Base-by-base conservation (phyloP, 768 basidiomycete genomes). In the Fomitopsis serialis region DNA sequence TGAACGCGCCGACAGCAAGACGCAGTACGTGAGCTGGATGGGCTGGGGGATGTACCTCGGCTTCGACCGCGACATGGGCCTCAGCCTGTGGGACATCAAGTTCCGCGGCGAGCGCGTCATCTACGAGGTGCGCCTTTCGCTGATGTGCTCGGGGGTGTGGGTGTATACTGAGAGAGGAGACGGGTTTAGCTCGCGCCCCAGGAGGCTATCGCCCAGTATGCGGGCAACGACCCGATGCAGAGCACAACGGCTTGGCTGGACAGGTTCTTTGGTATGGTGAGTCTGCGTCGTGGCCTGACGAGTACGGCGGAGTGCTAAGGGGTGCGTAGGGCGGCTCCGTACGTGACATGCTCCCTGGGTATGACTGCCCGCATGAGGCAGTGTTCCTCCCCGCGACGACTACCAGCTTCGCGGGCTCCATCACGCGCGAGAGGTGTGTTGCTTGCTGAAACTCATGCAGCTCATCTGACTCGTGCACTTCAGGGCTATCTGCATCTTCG, bases 41-140 rank as follows among this genome's bases (percentile, higher is more conserved):
- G 81, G 81, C 2, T 85, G 82, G 81, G 71, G 74, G 0, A 51
- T 84, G 65, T 84, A 78, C 56, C 70, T 84, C 27, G 77, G 80
- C 47, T 86, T 85, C 61, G 80, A 82, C 52, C 65, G 82, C 25
- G 85, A 86, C 60, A 85, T 85, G 82, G 85, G 82, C 13, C 57
- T 83, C 56, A 77, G 73, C 54, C 65, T 84, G 19, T 85, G 80
- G 78, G 78, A 85, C 60, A 72, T 84, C 45, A 70, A 75, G 3
- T 81, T 86, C 70, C 67, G 71, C 36, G 74, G 74, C 12, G 82
- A 82, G 61, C 66, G 84, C 34, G 78, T 87, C 42, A 74, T 85
- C 40, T 87, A 86, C 57, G 79, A 84, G 68, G 78, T 78, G 46
- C 50, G 67, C 22, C 21, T n/a, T 42, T 19, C 15, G 25, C 15